These are phyloP conservation scores for Anacardium occidentale DNA, from an alignment of 345 rosid genomes.

Conservation along the genomic window DNA sequence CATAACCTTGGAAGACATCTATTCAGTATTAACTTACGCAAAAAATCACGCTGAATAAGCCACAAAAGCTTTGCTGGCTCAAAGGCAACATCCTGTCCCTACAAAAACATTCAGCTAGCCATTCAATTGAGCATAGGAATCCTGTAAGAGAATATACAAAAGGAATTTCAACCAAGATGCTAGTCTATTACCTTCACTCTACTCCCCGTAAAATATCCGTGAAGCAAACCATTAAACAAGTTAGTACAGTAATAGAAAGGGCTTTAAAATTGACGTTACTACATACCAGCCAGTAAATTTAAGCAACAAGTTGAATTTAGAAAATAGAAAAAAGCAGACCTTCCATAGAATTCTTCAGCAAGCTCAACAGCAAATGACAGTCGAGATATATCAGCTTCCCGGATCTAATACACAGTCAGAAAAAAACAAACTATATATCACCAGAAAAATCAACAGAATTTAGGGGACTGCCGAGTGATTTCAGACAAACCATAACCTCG, in stretches of 20 bases:
- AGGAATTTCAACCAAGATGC: constrained; percentile 19
- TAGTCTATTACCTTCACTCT: constrained; percentile 88
- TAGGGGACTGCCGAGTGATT: constrained; percentile 9
- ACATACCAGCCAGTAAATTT: constrained; percentile 12
- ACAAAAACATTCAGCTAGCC: constrained; percentile 28
- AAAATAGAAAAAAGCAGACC: constrained; percentile 43
- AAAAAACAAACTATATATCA: constrained; percentile 15
- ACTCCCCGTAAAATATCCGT: constrained; percentile 31
- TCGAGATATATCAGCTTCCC: constrained; percentile 98
- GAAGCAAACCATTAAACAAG: constrained; percentile 39
- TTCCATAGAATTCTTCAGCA: constrained; percentile 99
- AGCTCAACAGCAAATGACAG: constrained; percentile 98
- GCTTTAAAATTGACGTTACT: constrained; percentile 1
- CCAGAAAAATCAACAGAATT: constrained; percentile 17
- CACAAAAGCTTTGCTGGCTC: constrained; percentile 95
- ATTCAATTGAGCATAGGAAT: constrained; percentile 24
- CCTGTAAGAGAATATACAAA: constrained; percentile 14
- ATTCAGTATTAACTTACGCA: constrained; percentile 61
- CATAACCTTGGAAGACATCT: constrained; percentile 6
- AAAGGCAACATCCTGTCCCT: constrained; percentile 99
- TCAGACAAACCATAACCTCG: neutral
- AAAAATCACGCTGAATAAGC: constrained; percentile 99
- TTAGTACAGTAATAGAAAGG: constrained; percentile 33
- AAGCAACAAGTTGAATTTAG: constrained; percentile 16
- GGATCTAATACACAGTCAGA: constrained; percentile 53